A percentile compares a stretch with the other conserved stretches of the same genome.
Conservation (phyloP, 495 filamentous ascomycete genomes). For the Aspergillus diversus region DNA sequence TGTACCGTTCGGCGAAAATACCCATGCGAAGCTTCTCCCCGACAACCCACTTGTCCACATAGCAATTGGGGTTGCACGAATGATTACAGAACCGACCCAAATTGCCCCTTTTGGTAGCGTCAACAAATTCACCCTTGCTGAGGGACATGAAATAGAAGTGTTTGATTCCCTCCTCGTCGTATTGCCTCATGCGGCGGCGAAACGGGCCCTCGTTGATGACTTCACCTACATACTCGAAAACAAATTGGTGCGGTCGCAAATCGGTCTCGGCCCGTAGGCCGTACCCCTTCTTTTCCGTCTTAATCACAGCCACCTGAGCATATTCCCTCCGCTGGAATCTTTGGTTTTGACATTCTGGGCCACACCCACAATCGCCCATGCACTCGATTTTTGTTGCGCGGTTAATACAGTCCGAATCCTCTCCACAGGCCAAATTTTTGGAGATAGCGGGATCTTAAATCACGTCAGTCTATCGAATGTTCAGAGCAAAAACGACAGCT, state of each 20-base stretch:
- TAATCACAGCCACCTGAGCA: slow-evolving; percentile 90
- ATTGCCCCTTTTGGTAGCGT: slow-evolving; percentile 96
- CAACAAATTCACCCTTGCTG: slow-evolving; percentile 93
- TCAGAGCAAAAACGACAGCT: not conserved
- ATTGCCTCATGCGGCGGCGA: slow-evolving; percentile 83
- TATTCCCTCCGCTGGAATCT: slow-evolving; percentile 92
- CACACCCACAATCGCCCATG: slow-evolving; percentile 82
- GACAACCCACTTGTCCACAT: slow-evolving; percentile 99
- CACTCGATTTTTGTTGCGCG: slow-evolving; percentile 98
- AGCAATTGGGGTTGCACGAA: slow-evolving; percentile 98
- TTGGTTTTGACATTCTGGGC: slow-evolving; percentile 86
- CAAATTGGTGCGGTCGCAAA: slow-evolving; percentile 80
- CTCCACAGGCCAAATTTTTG: slow-evolving; percentile 84
- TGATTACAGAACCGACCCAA: slow-evolving; percentile 98
- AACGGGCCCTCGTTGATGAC: slow-evolving; percentile 93
- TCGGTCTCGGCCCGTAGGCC: slow-evolving; percentile 82
- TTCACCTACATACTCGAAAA: slow-evolving; percentile 98
- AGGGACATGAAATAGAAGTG: slow-evolving; percentile 99
- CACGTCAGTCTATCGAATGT: slow-evolving; percentile 28
- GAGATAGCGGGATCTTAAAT: slow-evolving; percentile 60
- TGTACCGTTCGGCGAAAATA: slow-evolving; percentile 89
- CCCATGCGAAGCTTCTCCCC: slow-evolving; percentile 99
- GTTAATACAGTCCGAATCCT: slow-evolving; percentile 99
- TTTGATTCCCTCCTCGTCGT: slow-evolving; percentile 93
- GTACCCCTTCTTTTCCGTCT: slow-evolving; percentile 96